Conservation (phyloP, 2,329 filamentous ascomycete genomes). For the Ceratocystis colombiana region DNA sequence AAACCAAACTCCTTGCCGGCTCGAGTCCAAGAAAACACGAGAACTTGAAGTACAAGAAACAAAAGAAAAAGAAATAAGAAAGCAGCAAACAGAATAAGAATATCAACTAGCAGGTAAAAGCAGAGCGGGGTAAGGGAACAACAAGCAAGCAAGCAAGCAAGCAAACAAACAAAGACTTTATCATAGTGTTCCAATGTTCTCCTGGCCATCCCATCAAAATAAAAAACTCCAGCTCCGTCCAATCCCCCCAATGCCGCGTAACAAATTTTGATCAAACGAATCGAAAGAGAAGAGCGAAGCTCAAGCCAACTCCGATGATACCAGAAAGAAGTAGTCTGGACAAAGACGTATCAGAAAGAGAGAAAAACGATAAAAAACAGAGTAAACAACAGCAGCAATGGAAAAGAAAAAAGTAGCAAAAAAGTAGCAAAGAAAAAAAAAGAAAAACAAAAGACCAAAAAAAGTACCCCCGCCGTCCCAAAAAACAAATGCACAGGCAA, state of each 20-base stretch:
- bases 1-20: conserved; percentile 3
- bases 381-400: conserved; percentile 25
- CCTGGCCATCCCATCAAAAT: conserved; percentile 20
- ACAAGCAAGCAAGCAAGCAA: conserved; percentile 23
- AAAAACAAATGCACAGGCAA: conserved; percentile 19
- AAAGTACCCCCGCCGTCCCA: conserved; percentile 7
- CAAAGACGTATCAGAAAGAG: conserved; percentile 26
- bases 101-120: conserved; percentile 15
- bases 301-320: conserved; percentile 23
- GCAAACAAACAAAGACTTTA: conserved; percentile 16
- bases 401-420: conserved; percentile 24
- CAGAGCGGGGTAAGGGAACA: not conserved
- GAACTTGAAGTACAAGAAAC: conserved; percentile 13
- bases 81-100: conserved; percentile 21
- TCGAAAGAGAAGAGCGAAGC: conserved; percentile 22
- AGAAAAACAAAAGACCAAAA: conserved; percentile 24
- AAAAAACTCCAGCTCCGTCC: conserved; percentile 24
- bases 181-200: conserved; percentile 11
- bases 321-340: conserved; percentile 26
- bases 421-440: conserved; percentile 24
- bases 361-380: conserved; percentile 20
- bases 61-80: conserved; percentile 13
- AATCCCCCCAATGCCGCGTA: conserved; percentile 18
- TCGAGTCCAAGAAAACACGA: not conserved
- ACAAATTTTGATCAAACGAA: conserved; percentile 20